phyloP scores from a whole-genome alignment of 441 rosid species.

The Erysimum pusillum region DNA sequence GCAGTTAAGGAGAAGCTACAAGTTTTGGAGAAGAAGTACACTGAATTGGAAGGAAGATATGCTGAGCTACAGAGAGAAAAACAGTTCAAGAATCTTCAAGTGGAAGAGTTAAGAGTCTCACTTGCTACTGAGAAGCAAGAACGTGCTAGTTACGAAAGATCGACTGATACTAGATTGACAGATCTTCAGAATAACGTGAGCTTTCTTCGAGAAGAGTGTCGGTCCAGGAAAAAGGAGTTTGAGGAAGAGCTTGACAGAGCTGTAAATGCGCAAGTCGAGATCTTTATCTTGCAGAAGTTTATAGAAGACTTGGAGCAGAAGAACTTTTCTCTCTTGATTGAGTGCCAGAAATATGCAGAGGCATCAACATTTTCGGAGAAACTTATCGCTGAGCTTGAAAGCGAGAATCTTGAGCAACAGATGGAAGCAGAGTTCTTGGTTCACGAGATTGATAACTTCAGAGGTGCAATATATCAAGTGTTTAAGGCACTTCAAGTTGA shows the following conservation, averaged over 20 bases:
- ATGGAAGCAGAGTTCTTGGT: constrained; percentile 78
- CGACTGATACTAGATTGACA: constrained; percentile 74
- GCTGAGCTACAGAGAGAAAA: constrained; percentile 68
- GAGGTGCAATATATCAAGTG: constrained; percentile 64
- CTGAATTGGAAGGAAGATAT: constrained; percentile 63
- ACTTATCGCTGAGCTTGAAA: constrained; percentile 69
- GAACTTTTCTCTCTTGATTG: constrained; percentile 66
- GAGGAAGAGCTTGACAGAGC: constrained; percentile 83
- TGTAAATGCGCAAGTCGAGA: constrained; percentile 79
- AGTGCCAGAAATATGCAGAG: constrained; percentile 72
- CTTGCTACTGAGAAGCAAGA: constrained; percentile 78
- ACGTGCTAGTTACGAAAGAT: constrained; percentile 64
- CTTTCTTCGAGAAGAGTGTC: constrained; percentile 79
- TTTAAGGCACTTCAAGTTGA: constrained; percentile 64
- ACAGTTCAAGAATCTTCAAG: constrained; percentile 61
- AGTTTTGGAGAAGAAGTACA: constrained; percentile 71
- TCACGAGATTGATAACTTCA: constrained; percentile 71
- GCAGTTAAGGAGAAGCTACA: constrained; percentile 68
- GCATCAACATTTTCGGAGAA: constrained; percentile 69
- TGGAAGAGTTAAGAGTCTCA: constrained; percentile 67
- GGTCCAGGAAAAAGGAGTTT: constrained; percentile 77
- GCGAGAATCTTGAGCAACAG: constrained; percentile 83
- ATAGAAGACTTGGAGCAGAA: constrained; percentile 76
- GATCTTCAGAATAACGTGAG: constrained; percentile 78
- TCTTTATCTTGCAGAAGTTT: constrained; percentile 71